Evolutionary conservation across 177 flowering plant genomes (phyloP), one percentile per base, ranked within the genome.

Genomic region (Telopea speciosissima): DNA sequence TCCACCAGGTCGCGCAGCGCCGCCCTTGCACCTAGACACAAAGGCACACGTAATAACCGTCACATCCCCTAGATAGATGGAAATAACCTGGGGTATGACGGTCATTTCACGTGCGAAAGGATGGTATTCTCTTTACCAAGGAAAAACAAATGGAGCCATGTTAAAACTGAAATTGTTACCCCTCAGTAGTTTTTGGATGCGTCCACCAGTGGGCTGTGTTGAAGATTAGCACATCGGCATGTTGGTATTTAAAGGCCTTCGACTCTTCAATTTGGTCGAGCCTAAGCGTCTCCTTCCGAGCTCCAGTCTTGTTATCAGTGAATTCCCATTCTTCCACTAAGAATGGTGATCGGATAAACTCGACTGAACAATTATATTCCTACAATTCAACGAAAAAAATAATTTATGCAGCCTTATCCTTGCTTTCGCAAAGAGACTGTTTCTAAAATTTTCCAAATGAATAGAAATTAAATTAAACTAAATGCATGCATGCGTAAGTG

Each of bases 181-280:
- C 91, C 72, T 70, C 71, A 13, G 56, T 66, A 24, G 87, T 86
- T 74, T 88, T 88, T 36, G 79, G 79, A 68, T 88, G 91, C 62
- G 89, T 90, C 95, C 95, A 90, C 95, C 92, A 88, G 68, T 90
- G 92, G 14, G 85, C 95, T 0, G 95, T 83, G 80, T 90, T 90
- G 85, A 87, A 90, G 73, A 88, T 65, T 58, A 88, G 73, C 24
- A 90, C 69, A 77, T 88, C 89, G 14, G 96, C 91, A 66, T 87
- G 72, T 10, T 54, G 54, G 70, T 88, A 88, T 68, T 61, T 80
- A 0, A 77, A 59, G 13, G 79, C 58, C n/a, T n/a, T n/a, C 0
- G 81, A 71, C 22, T 72, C 74, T 12, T 84, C 74, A 9, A 90
- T 79, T 73, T 84, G 22, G 74, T 88, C 96, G 1, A 90, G 83